Percentiles rank a stretch among this genome's conserved stretches.
phyloP scores from a whole-genome alignment of 2,329 filamentous ascomycete species.

The Hypoxylon sp. region DNA sequence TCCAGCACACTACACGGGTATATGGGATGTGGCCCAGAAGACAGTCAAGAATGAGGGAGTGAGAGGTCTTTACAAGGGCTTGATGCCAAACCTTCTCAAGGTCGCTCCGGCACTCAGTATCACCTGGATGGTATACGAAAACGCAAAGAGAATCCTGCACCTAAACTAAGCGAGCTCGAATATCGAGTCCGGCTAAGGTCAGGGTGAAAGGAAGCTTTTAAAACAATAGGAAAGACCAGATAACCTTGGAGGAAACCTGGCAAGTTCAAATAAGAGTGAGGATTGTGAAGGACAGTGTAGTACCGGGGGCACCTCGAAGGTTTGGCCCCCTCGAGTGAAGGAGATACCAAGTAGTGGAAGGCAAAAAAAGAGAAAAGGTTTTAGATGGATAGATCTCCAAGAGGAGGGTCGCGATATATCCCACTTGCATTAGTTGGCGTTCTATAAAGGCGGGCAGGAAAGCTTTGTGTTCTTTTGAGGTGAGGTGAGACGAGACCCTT shows the following conservation, averaged over 20 bases:
- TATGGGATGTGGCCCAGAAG: constrained; percentile 87
- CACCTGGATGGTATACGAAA: constrained; percentile 94
- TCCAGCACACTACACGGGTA: constrained; percentile 89
- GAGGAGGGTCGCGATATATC: constrained; percentile 38
- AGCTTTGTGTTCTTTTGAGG: constrained; percentile 16
- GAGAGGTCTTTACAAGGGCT: constrained; percentile 90
- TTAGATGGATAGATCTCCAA: constrained; percentile 35
- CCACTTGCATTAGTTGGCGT: constrained; percentile 44
- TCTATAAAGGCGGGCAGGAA: constrained; percentile 29
- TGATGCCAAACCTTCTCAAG: constrained; percentile 96
- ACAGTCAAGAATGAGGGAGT: constrained; percentile 88
- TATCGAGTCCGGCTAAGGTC: neutral
- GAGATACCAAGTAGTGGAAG: constrained; percentile 5
- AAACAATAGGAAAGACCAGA: neutral
- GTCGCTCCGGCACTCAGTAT: constrained; percentile 97
- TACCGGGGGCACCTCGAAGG: constrained; percentile 5
- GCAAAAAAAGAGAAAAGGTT: constrained; percentile 9
- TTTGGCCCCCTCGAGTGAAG: neutral
- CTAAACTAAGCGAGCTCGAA: constrained; percentile 58
- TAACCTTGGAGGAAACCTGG: neutral
- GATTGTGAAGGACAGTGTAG: neutral
- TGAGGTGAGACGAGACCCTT: neutral
- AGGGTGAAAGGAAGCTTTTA: neutral
- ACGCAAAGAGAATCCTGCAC: constrained; percentile 80
- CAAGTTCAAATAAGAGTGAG: neutral